Percentiles rank a stretch among this genome's conserved stretches.
phyloP scores from a whole-genome alignment of 1,284 basidiomycete genomes.

The Cryptococcus sp. region DNA sequence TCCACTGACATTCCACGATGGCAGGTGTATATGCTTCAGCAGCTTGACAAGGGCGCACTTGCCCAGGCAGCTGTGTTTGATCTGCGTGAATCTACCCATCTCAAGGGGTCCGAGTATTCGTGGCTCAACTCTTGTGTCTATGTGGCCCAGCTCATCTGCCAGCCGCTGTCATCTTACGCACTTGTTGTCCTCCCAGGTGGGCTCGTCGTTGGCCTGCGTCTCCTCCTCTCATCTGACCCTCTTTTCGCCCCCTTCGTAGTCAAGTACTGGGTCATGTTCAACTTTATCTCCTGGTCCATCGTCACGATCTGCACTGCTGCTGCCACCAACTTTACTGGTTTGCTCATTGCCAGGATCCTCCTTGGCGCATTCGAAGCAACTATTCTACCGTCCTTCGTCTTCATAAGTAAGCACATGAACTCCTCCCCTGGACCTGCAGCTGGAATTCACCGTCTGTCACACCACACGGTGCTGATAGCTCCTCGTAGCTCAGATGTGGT shows the following conservation, averaged over 20 bases:
- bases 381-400: conserved; percentile 20
- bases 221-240: conserved; percentile 27
- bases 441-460: too few relatives aligned
- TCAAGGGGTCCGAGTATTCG: conserved; percentile 30
- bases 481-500: conserved; percentile 33
- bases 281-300: conserved; percentile 32
- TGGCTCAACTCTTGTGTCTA: conserved; percentile 32
- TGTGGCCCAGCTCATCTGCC: conserved; percentile 34
- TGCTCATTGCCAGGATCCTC: conserved; percentile 30
- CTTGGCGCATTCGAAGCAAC: conserved; percentile 30
- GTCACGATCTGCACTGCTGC: conserved; percentile 25
- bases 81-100: conserved; percentile 16
- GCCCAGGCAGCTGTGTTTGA: conserved; percentile 45
- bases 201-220: conserved; percentile 33
- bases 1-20: neutral
- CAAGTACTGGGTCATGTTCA: conserved; percentile 43
- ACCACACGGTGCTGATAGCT: neutral
- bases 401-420: conserved; percentile 5
- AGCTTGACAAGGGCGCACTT: conserved; percentile 43
- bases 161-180: conserved; percentile 37
- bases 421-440: too few relatives aligned
- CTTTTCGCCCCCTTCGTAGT: conserved; percentile 31
- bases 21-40: conserved; percentile 12
- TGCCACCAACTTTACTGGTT: conserved; percentile 47
- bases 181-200: conserved; percentile 38